Evolutionary conservation across 208 protist species (phyloP).

Genomic region (Histomonas meleagridis): DNA sequence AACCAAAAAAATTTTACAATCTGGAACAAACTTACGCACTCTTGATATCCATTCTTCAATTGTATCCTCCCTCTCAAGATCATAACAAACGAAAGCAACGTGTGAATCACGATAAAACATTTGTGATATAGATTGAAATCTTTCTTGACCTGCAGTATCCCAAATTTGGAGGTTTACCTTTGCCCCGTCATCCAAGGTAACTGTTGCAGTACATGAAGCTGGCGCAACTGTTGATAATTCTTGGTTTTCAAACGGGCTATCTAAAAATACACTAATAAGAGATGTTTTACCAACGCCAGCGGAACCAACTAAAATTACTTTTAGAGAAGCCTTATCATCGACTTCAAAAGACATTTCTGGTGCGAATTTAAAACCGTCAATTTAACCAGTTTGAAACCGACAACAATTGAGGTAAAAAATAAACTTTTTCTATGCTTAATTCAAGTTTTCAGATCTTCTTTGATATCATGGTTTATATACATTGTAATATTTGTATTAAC

Average conservation of each 20-base stretch:
- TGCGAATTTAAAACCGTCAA: no score
- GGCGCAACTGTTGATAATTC: slow-evolving; percentile 15
- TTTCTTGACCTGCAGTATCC: slow-evolving; percentile 28
- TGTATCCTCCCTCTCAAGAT: neutral
- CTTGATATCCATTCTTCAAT: neutral
- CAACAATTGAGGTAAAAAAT: no score
- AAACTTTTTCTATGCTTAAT: no score
- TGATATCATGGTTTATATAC: no score
- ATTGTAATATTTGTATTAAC: no score
- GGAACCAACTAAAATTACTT: slow-evolving; percentile 26
- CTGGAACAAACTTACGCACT: neutral
- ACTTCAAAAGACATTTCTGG: no score
- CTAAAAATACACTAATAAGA: neutral
- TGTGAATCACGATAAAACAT: slow-evolving; percentile 36
- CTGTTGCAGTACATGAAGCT: neutral
- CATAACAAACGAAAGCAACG: slow-evolving; percentile 27
- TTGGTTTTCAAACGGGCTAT: slow-evolving; percentile 30
- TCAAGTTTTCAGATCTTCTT: no score
- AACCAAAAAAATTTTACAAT: slow-evolving; percentile 6
- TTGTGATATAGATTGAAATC: slow-evolving; percentile 27
- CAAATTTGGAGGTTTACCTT: slow-evolving; percentile 13
- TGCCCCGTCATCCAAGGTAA: neutral
- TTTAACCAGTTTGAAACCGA: no score
- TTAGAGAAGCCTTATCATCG: neutral
- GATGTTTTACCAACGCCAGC: slow-evolving; percentile 1